Evolutionary conservation across 768 basidiomycete species (phyloP).

Genomic region (Coprinellus aureogranulatus): DNA sequence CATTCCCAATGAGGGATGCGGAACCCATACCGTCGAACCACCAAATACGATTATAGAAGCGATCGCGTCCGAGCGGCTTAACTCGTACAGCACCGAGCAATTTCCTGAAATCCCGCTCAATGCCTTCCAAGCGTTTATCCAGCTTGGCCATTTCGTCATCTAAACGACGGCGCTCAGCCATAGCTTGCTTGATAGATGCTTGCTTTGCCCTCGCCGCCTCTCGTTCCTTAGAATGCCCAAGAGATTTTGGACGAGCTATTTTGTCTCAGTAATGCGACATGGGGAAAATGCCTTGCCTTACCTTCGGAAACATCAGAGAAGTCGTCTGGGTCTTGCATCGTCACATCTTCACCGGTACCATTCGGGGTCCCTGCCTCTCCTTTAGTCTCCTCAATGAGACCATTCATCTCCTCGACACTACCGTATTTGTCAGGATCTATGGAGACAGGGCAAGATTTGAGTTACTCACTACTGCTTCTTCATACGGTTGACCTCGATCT

Average conservation of each 20-base stretch:
- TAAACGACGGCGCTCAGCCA: conserved; percentile 78
- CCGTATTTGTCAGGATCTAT: conserved; percentile 5
- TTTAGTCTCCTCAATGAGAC: conserved; percentile 57
- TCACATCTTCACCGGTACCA: conserved; percentile 55
- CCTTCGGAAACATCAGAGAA: conserved; percentile 68
- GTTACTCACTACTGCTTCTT: conserved; percentile 81
- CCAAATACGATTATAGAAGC: conserved; percentile 95
- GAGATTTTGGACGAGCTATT: conserved; percentile 17
- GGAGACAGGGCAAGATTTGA: not conserved
- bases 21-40: conserved; percentile 98
- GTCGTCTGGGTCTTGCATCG: conserved; percentile 68
- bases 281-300: not conserved
- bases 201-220: conserved; percentile 77
- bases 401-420: conserved; percentile 73
- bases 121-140: conserved; percentile 75
- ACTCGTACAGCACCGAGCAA: conserved; percentile 80
- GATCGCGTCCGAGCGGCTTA: conserved; percentile 85
- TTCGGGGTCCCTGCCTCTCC: conserved; percentile 43
- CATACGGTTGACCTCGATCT: conserved; percentile 89
- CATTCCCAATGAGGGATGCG: conserved; percentile 72
- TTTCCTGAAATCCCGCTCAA: conserved; percentile 93
- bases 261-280: not conserved
- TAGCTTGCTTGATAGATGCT: conserved; percentile 75
- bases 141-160: conserved; percentile 87
- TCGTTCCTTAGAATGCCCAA: conserved; percentile 75